Percentiles rank a stretch among this genome's conserved stretches.
phyloP scores from a whole-genome alignment of 495 filamentous ascomycete species.

The Massariosphaeria phaeospora region DNA sequence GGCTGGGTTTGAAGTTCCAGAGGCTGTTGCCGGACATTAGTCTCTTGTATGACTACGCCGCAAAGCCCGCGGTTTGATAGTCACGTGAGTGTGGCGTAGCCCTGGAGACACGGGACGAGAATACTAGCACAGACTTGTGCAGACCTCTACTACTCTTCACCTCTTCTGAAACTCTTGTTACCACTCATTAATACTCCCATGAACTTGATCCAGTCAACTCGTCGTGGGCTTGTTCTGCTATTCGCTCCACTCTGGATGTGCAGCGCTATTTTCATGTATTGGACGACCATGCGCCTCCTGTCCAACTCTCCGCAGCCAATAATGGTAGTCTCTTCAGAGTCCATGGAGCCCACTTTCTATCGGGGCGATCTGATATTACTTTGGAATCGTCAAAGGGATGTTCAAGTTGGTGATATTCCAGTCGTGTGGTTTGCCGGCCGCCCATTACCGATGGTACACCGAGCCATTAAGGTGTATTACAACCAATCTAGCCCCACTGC shows the following conservation, averaged over 20 bases:
- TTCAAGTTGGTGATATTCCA: constrained; percentile 38
- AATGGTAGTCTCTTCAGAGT: constrained; percentile 34
- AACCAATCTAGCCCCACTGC: background rate
- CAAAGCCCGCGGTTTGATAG: too few relatives aligned
- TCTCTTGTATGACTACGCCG: too few relatives aligned
- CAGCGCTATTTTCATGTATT: background rate
- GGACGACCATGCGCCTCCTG: background rate
- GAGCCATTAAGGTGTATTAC: constrained; percentile 14
- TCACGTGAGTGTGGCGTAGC: too few relatives aligned
- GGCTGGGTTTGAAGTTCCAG: too few relatives aligned
- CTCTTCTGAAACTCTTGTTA: too few relatives aligned
- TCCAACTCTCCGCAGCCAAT: constrained; percentile 19
- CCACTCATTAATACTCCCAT: too few relatives aligned
- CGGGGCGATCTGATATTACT: constrained; percentile 40
- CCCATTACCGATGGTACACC: constrained; percentile 42
- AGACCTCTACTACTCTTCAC: too few relatives aligned
- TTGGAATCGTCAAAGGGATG: constrained; percentile 25
- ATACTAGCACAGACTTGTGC: too few relatives aligned
- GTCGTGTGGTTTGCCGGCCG: constrained; percentile 37
- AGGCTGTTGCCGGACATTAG: too few relatives aligned
- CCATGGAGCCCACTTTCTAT: constrained; percentile 41
- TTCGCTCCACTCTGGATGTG: background rate
- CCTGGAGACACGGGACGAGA: too few relatives aligned
- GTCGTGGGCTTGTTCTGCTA: background rate
- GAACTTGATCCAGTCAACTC: background rate